These are phyloP conservation scores for Stachybotrys elegans DNA, from an alignment of 2,329 filamentous ascomycete species.

Conservation along the genomic window DNA sequence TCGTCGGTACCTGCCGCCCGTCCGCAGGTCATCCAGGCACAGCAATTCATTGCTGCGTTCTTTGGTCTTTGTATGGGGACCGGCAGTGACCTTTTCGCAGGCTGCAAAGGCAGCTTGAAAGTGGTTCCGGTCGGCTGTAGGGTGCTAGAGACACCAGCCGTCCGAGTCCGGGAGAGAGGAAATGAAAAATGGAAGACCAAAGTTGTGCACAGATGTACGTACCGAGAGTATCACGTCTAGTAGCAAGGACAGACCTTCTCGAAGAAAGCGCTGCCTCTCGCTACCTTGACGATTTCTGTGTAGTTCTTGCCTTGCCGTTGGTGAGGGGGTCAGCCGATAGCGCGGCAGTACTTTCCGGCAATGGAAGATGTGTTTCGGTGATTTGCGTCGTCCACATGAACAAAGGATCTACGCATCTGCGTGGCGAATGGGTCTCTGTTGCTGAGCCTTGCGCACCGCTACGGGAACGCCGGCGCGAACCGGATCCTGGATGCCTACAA, in stretches of 20 bases:
- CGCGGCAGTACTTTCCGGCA: conserved; percentile 6
- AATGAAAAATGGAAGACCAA: neutral
- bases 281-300: conserved; percentile 6
- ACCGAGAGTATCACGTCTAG: conserved; percentile 1
- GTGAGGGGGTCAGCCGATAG: conserved; percentile 5
- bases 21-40: conserved; percentile 1
- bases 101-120: conserved; percentile 1
- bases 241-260: conserved; percentile 8
- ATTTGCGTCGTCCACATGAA: conserved; percentile 5
- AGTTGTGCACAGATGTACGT: neutral
- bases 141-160: neutral
- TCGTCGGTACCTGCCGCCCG: neutral
- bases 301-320: conserved; percentile 9
- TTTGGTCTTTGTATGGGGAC: conserved; percentile 1
- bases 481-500: too few relatives aligned
- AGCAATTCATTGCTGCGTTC: neutral
- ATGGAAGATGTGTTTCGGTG: conserved; percentile 8
- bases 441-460: too few relatives aligned
- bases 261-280: conserved; percentile 9
- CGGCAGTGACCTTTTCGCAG: conserved; percentile 2
- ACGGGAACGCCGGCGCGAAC: too few relatives aligned
- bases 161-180: neutral
- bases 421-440: too few relatives aligned
- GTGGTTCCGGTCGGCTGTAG: neutral
- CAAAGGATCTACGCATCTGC: conserved; percentile 1